Evolutionary conservation across 2,329 filamentous ascomycete genomes (phyloP).

Genomic region (Aureobasidium melanogenum): DNA sequence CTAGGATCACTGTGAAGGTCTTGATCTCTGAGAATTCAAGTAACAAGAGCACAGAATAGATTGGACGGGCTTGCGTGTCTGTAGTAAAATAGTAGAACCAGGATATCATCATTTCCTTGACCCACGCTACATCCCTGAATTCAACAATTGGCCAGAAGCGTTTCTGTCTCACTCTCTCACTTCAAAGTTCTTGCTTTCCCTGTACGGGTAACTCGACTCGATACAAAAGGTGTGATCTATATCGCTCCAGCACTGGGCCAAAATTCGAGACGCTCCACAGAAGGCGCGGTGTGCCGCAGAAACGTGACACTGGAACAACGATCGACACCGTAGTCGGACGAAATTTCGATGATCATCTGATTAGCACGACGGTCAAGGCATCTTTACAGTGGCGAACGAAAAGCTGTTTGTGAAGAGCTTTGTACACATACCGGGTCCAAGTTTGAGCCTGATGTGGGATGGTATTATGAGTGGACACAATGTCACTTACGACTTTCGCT

Average conservation of each 20-base stretch:
- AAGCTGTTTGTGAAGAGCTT: neutral
- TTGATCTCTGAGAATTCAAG: neutral
- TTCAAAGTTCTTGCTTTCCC: neutral
- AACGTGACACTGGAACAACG: neutral
- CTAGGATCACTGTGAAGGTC: neutral
- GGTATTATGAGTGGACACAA: neutral
- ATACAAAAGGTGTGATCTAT: no score
- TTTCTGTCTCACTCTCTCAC: neutral
- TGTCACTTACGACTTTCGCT: neutral
- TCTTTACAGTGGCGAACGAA: neutral
- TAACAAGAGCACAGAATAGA: neutral
- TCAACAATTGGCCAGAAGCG: neutral
- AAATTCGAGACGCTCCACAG: neutral
- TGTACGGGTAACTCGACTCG: neutral
- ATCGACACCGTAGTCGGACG: neutral
- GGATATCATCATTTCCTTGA: neutral
- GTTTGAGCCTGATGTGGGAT: neutral
- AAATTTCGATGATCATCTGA: neutral
- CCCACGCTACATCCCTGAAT: neutral
- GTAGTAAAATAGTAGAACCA: neutral
- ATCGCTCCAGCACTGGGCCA: no score
- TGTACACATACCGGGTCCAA: neutral
- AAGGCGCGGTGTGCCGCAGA: neutral
- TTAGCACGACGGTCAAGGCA: neutral
- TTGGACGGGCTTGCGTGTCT: neutral